Conservation (phyloP, 306 rosid genomes). For the Sesbania bispinosa region DNA sequence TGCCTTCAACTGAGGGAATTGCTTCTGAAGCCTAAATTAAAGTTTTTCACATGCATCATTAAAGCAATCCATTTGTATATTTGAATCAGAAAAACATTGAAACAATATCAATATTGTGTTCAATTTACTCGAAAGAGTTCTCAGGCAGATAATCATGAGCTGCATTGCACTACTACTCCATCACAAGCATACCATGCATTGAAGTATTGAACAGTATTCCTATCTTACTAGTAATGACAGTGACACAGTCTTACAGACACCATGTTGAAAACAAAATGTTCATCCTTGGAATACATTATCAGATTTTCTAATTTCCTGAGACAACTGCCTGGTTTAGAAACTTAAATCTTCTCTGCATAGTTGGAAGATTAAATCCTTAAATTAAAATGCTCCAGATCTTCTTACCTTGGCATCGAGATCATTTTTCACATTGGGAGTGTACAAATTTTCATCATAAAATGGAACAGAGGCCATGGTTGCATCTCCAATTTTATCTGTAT, state of each 20-base stretch:
- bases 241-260: background rate
- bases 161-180: background rate
- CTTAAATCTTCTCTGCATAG: background rate
- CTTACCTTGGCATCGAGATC: constrained; percentile 74
- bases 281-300: constrained; percentile 7
- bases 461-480: constrained; percentile 47
- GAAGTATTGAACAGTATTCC: constrained; percentile 2
- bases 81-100: constrained; percentile 4
- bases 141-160: background rate
- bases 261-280: too few species aligned
- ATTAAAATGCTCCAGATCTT: constrained; percentile 16
- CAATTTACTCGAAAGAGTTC: constrained; percentile 8
- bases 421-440: constrained; percentile 53
- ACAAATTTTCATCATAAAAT: constrained; percentile 64
- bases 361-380: constrained; percentile 6
- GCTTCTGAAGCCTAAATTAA: constrained; percentile 53
- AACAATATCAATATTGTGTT: background rate
- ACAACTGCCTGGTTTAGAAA: too few species aligned
- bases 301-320: constrained; percentile 16
- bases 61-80: constrained; percentile 8
- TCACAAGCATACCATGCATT: constrained; percentile 8
- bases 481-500: constrained; percentile 49
- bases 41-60: constrained; percentile 19
- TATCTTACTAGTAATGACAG: background rate
- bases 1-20: constrained; percentile 63